phyloP scores from a whole-genome alignment of 2,329 filamentous ascomycete genomes.

The Scedosporium minutisporum region DNA sequence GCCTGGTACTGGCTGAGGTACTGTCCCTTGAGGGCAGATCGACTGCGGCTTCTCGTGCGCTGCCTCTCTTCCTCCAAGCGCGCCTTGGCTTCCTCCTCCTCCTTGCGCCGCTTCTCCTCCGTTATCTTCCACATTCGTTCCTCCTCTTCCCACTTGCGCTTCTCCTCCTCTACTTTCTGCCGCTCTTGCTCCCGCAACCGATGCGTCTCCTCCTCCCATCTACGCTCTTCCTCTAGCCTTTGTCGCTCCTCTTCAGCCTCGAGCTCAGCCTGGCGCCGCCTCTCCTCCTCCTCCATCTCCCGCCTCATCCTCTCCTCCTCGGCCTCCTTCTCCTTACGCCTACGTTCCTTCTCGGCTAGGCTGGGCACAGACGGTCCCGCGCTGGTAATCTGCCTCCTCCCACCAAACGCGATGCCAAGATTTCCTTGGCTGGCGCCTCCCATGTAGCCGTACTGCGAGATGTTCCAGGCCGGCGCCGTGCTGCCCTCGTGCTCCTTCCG shows the following conservation, averaged over 20 bases:
- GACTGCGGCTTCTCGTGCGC: conserved; percentile 51
- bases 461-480: conserved; percentile 93
- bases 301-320: conserved; percentile 50
- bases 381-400: conserved; percentile 83
- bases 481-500: conserved; percentile 69
- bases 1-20: conserved; percentile 80
- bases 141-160: conserved; percentile 67
- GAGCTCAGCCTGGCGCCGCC: conserved; percentile 32
- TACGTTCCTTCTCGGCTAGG: conserved; percentile 74
- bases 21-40: conserved; percentile 67
- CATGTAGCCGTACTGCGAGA: conserved; percentile 97
- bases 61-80: conserved; percentile 57
- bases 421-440: conserved; percentile 94
- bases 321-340: conserved; percentile 43
- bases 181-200: conserved; percentile 51
- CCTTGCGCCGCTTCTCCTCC: conserved; percentile 59
- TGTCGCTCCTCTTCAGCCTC: conserved; percentile 53
- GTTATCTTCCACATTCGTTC: conserved; percentile 68
- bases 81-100: conserved; percentile 65
- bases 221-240: conserved; percentile 52
- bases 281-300: conserved; percentile 44
- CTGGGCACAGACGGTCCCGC: conserved; percentile 70
- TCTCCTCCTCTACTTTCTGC: conserved; percentile 55
- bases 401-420: conserved; percentile 86
- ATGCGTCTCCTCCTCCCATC: conserved; percentile 57